Percentiles rank a stretch among this genome's conserved stretches.
Evolutionary conservation across 2,329 filamentous ascomycete genomes (phyloP).

Genomic region (Parascedosporium putredinis): DNA sequence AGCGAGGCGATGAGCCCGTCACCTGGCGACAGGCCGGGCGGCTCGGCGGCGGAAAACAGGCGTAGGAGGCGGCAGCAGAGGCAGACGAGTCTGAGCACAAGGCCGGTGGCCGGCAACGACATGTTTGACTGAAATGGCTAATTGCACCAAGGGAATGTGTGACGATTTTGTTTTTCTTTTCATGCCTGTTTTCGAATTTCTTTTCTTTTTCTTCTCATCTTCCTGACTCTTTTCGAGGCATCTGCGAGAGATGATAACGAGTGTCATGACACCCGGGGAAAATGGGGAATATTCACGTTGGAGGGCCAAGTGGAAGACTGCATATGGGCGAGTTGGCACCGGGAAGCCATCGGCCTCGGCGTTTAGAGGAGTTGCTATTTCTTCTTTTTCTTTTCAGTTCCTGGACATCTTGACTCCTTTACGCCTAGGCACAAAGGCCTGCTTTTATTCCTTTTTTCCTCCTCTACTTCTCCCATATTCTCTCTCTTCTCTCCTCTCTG

Average conservation of each 20-base stretch:
- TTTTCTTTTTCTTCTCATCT: too few species aligned
- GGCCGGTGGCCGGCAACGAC: conserved; percentile 21
- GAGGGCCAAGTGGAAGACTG: neutral
- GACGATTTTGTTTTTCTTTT: conserved; percentile 1
- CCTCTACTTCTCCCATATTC: too few species aligned
- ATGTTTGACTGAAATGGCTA: conserved; percentile 25
- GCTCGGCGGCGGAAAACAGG: conserved; percentile 37
- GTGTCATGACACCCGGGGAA: neutral
- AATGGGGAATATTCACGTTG: neutral
- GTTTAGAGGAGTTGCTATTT: neutral
- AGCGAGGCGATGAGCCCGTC: conserved; percentile 38
- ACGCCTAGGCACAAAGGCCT: too few species aligned
- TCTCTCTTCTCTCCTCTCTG: too few species aligned
- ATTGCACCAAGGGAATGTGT: neutral
- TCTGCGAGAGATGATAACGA: neutral
- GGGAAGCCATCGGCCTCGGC: neutral
- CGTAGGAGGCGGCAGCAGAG: conserved; percentile 45
- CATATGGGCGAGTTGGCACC: neutral
- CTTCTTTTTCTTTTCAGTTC: neutral
- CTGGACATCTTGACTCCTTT: neutral
- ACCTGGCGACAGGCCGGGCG: conserved; percentile 26
- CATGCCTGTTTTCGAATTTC: neutral
- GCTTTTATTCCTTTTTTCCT: too few species aligned
- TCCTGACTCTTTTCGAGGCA: neutral
- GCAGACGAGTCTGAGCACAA: conserved; percentile 29